Base-by-base conservation (phyloP, 1,284 basidiomycete species). In the Pseudozyma hubeiensis region DNA sequence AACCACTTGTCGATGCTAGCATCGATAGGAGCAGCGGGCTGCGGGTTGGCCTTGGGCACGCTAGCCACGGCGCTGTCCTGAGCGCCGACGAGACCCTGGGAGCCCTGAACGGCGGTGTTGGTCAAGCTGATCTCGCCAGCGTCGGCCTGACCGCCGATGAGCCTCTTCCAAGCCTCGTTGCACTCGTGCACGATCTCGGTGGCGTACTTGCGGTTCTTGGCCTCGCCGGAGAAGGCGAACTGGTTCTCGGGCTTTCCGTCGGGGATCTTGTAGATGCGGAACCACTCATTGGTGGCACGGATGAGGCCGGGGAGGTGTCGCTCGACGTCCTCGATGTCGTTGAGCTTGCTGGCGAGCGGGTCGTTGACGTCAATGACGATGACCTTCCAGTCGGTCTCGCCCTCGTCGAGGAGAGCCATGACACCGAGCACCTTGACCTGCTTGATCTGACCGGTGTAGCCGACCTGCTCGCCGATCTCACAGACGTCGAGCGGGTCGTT, bases 361-460 rank as follows among this genome's bases (percentile, higher is more conserved):
- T 99, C 97, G 83, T 91, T 91, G 81, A 98, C 90, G 85, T 99
- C 97, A 78, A 99, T 94, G 84, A 97, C 97, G 37, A 81, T 79
- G 30, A 80, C 70, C 77, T 80, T 81, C 79, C 81, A 79, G 64
- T 77, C 80, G 44, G 82, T 83, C 72, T 84, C 81, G 49, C 81
- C 82, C 66, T 83, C 81, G 70, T 84, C 82, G 55, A 84, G 77
- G 63, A 99, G 89, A 57, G 97, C 97, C 96, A 99, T 99, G 89
- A 99, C 97, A 79, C 97, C 97, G 84, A 99, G 93, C 74, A 99
- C 93, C 89, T 99, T 99, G 90, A 99, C 97, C 87, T 99, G 97
- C 89, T 99, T 99, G 86, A 99, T 90, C 87, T 99, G 96, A 71
- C 97, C 97, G 72, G 91, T 90, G 87, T 96, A 94, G 76, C 95